Conservation (phyloP, 2,329 filamentous ascomycete species). For the Pseudogymnoascus sp. region DNA sequence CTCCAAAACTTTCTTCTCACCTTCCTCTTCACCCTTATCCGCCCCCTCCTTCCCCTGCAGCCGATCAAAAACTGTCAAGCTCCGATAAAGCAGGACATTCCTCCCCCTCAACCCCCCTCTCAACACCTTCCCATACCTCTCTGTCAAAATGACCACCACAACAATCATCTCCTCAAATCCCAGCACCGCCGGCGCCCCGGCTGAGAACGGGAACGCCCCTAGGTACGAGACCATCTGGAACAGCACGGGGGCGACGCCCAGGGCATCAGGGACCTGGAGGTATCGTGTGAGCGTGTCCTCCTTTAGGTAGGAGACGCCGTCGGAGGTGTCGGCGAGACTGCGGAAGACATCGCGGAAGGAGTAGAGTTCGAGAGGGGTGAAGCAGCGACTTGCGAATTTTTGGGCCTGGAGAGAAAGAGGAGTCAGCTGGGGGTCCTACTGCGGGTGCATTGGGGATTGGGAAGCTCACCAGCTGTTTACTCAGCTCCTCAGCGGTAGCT, state of each 20-base stretch:
- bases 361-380: constrained; percentile 64
- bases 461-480: constrained; percentile 26
- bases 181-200: constrained; percentile 62
- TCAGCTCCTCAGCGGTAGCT: constrained; percentile 26
- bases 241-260: constrained; percentile 59
- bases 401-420: constrained; percentile 39
- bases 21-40: constrained; percentile 12
- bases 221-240: constrained; percentile 67
- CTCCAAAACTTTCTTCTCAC: constrained; percentile 4
- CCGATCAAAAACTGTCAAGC: constrained; percentile 64
- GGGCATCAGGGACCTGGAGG: constrained; percentile 63
- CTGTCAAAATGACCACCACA: constrained; percentile 65
- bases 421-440: constrained; percentile 14
- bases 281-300: constrained; percentile 65
- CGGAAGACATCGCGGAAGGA: constrained; percentile 68
- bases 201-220: constrained; percentile 65
- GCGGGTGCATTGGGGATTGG: constrained; percentile 9
- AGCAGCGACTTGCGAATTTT: constrained; percentile 62
- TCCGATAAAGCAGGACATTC: constrained; percentile 60
- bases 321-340: constrained; percentile 58
- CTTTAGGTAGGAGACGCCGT: constrained; percentile 56
- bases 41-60: constrained; percentile 29
- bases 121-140: constrained; percentile 58
- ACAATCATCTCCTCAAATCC: constrained; percentile 65
- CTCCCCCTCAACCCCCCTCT: constrained; percentile 50